Base-by-base conservation (phyloP, 2,329 filamentous ascomycete species). In the Madurella mycetomatis region DNA sequence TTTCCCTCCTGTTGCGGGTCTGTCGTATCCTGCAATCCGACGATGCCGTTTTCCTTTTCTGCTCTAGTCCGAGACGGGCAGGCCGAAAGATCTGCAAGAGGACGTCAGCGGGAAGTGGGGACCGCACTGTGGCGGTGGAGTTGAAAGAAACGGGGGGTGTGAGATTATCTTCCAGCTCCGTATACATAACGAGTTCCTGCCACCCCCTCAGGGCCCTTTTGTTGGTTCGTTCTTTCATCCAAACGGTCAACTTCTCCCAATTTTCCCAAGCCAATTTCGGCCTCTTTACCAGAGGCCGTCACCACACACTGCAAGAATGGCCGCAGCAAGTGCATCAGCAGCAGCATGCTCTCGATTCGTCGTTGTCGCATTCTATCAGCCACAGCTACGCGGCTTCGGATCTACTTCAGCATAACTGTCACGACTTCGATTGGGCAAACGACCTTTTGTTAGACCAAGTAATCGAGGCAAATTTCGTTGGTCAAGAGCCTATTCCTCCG, bases 291-390 rank as follows among this genome's bases (percentile, higher is more conserved):
- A 56, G 66, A 64, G 66, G 64, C 66, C 64, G 58, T 19, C 59
- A 9, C 19, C 13, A 34, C 56, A 65, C 54, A 53, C 58, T 67
- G 64, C 64, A 66, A 65, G 60, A 64, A 68, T 67, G 65, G 64
- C 15, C 51, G 59, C 59, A 45, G 55, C 63, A 58, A 55, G 54
- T 54, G 49, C 51, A 40, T 50, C 64, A 51, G 57, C 51, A 59
- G 58, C 57, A 31, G 53, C 59, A 48, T 57, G 57, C 58, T 25
- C 49, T 45, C 61, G 62, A 25, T 47, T 60, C 59, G 25, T 52
- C 55, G 45, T 52, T 47, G 16, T 41, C 50, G 30, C 51, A 54
- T 60, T 60, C 61, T 63, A 47, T 58, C 57, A 56, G 47, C 63
- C 59, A 49, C 61, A 62, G 54, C 50, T 41, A 52, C 49, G 51